Base-by-base conservation (phyloP, 2,329 filamentous ascomycete genomes). In the Pseudonectria buxi region DNA sequence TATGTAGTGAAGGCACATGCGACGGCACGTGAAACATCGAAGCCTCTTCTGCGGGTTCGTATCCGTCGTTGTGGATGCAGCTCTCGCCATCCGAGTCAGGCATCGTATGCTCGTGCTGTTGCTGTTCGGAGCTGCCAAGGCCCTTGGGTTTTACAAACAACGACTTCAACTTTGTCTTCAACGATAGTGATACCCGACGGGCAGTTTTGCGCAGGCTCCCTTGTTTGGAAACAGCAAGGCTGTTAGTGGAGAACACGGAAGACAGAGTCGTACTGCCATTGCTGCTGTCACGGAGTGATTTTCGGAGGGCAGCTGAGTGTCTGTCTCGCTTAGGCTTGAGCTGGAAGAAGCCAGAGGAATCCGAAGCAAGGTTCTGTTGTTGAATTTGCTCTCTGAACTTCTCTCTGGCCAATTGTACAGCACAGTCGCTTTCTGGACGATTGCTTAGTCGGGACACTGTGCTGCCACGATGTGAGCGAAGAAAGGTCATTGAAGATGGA, bases 111-210 rank as follows among this genome's bases (percentile, higher is more conserved):
- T 33, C 39, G 2, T 45, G 31, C 1, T 39, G 42, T 2, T 30
- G 34, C 5, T 35, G 29, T 4, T 44, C 41, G 9, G 37, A 29
- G 2, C 25, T 41, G 1, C 51, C 36, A 2, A 26, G 27, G 22
- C 45, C 49, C 33, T 52, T 57, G 4, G 52, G 37, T 27, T 51
- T 47, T 13, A 50, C 46, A 32, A 65, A 63, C 1, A 65, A 33
- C 3, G 50, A 59, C 54, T 71, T 81, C 40, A 87, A 49, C 39
- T 69, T 83, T 31, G 67, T 71, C 49, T 71, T 82, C 26, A 87
- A 50, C 0, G 71, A 74, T 12, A 66, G 70, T 0, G 82, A 85
- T 11, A 78, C 74, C 24, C 76, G 78, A 15, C 81, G 69, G 10
- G 75, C 73, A 33, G 71, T 78, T 22, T 63, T 59, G 30, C 65